Percentiles rank a stretch among this genome's conserved stretches.
Evolutionary conservation across 2,329 filamentous ascomycete genomes (phyloP).

Genomic region (Pochonia chlamydosporia): DNA sequence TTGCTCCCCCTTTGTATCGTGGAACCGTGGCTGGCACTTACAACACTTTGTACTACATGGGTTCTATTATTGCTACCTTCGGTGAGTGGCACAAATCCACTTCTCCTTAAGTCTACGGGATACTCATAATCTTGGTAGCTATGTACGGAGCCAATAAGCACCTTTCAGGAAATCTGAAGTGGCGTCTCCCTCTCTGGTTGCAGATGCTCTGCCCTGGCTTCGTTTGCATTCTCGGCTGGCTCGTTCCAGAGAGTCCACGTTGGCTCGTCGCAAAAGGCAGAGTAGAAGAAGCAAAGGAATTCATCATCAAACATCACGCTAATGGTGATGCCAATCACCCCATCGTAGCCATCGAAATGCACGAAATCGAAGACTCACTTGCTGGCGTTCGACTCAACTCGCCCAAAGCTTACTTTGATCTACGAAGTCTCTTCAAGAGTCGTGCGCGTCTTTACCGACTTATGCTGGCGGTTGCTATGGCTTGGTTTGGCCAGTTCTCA

Average conservation of each 20-base stretch:
- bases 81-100: too few relatives aligned
- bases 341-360: constrained; percentile 32
- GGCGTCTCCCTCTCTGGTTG: constrained; percentile 14
- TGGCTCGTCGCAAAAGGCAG: constrained; percentile 43
- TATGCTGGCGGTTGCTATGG: constrained; percentile 32
- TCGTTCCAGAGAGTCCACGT: constrained; percentile 56
- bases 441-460: constrained; percentile 29
- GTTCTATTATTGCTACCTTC: neutral
- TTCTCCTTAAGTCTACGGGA: too few relatives aligned
- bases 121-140: constrained; percentile 4
- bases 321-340: constrained; percentile 48
- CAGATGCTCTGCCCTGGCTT: constrained; percentile 14
- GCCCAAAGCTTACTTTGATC: constrained; percentile 30
- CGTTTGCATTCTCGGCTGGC: constrained; percentile 26
- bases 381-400: constrained; percentile 21
- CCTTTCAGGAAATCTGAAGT: constrained; percentile 13
- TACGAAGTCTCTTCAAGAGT: constrained; percentile 27
- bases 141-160: constrained; percentile 11
- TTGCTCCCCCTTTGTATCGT: constrained; percentile 52
- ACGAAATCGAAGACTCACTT: constrained; percentile 28
- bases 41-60: constrained; percentile 38
- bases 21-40: constrained; percentile 52
- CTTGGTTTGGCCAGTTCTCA: constrained; percentile 35
- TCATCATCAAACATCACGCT: constrained; percentile 49
- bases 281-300: constrained; percentile 40